Conservation (phyloP, 202 grass and related monocot species). For the Schoenoplectus tabernaemontani region DNA sequence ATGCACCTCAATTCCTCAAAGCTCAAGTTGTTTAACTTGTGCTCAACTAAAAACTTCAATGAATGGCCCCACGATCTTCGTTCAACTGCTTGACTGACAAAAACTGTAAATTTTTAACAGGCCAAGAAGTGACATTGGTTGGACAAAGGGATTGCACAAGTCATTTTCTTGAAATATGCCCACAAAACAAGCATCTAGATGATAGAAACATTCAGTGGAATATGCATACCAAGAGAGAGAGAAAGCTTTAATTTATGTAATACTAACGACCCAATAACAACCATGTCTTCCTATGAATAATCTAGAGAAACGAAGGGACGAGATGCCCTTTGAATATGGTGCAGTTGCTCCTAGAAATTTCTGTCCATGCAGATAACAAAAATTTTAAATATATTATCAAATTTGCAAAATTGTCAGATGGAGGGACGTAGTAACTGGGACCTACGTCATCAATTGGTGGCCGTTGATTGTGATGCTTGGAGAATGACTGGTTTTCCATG, state of each 20-base stretch:
- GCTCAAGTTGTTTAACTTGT: background rate
- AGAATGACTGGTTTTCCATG: constrained; percentile 71
- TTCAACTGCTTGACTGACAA: background rate
- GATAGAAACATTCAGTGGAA: background rate
- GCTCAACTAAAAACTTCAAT: background rate
- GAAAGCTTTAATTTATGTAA: background rate
- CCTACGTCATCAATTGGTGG: constrained; percentile 46
- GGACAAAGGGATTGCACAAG: background rate
- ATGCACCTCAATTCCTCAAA: too few species aligned
- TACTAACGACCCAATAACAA: background rate
- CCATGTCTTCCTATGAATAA: background rate
- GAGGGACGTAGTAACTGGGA: background rate
- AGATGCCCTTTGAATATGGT: background rate
- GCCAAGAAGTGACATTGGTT: background rate
- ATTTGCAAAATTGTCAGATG: too few species aligned
- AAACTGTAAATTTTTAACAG: background rate
- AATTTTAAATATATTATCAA: too few species aligned
- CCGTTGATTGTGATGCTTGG: constrained; percentile 60
- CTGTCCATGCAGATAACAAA: too few species aligned
- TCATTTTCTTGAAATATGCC: constrained; percentile 5
- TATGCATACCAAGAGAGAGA: background rate
- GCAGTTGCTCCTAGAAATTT: too few species aligned
- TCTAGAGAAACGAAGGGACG: background rate
- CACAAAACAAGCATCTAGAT: background rate
- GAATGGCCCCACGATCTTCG: background rate